Percentiles rank a stretch among this genome's conserved stretches.
These are phyloP conservation scores for Populus deltoides DNA, from an alignment of 345 rosid species.

Conservation along the genomic window DNA sequence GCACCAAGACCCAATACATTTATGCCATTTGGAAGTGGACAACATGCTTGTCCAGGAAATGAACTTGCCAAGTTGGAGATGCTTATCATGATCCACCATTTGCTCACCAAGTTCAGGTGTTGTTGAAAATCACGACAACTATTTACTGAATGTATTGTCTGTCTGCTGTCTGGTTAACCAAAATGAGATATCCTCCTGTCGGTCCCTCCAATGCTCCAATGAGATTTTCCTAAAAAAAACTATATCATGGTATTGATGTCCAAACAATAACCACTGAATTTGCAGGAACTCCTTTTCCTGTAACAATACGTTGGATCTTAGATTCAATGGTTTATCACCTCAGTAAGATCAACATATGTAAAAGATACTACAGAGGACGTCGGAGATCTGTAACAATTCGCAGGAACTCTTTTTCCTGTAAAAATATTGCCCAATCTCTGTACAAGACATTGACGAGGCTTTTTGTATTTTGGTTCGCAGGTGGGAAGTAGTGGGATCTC, in stretches of 20 bases:
- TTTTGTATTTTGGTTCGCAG: constrained; percentile 41
- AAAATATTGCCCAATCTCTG: neutral
- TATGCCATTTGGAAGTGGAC: constrained; percentile 77
- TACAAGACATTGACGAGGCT: constrained; percentile 15
- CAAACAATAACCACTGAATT: no score
- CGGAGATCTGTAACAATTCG: neutral
- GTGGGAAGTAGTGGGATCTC: constrained; percentile 64
- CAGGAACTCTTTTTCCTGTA: no score
- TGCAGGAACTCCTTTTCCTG: neutral
- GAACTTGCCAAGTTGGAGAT: constrained; percentile 80
- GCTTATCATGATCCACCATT: constrained; percentile 59
- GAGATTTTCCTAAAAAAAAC: neutral
- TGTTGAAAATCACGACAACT: neutral
- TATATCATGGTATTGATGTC: no score
- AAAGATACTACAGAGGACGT: neutral
- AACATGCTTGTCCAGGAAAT: constrained; percentile 75
- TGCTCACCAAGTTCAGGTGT: constrained; percentile 67
- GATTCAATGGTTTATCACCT: no score
- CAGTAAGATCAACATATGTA: neutral
- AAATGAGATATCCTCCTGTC: neutral
- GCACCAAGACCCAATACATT: constrained; percentile 60
- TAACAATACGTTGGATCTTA: neutral
- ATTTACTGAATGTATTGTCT: constrained; percentile 1
- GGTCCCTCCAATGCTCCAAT: constrained; percentile 5
- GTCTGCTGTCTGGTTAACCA: neutral